Percentiles rank a stretch among this genome's conserved stretches.
phyloP scores from a whole-genome alignment of 208 protist genomes.

The Acanthamoeba divionensis region DNA sequence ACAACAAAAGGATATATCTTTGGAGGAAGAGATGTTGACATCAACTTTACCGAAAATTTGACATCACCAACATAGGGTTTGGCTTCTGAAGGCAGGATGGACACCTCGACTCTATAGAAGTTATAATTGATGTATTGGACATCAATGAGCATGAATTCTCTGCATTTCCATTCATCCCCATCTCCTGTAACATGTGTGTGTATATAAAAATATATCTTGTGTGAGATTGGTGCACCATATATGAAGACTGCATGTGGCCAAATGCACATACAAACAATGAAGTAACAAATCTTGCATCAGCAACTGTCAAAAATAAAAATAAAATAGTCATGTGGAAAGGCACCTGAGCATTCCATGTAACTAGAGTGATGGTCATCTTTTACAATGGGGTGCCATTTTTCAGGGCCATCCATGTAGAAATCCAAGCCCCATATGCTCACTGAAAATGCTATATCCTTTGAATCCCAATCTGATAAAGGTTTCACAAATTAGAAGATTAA shows the following conservation, averaged over 20 bases:
- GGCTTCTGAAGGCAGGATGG: not conserved
- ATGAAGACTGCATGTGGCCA: not conserved
- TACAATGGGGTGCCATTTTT: not conserved
- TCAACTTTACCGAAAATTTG: conserved; percentile 23
- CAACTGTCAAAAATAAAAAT: no score
- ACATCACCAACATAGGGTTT: not conserved
- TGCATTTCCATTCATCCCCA: not conserved
- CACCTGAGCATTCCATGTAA: not conserved
- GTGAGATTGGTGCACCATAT: not conserved
- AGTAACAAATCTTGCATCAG: not conserved
- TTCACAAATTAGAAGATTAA: no score
- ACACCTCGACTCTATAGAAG: not conserved
- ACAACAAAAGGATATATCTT: not conserved
- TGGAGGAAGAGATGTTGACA: not conserved
- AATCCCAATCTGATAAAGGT: no score
- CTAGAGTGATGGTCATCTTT: no score
- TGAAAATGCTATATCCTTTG: no score
- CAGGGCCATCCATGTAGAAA: not conserved
- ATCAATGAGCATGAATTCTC: conserved; percentile 13
- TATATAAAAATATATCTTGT: not conserved
- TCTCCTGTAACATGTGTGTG: not conserved
- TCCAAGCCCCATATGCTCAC: no score
- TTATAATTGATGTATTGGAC: conserved; percentile 36
- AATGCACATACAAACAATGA: not conserved
- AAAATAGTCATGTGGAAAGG: no score